Base-by-base conservation (phyloP, 2,329 filamentous ascomycete species). In the Hirsutella rhossiliensis region DNA sequence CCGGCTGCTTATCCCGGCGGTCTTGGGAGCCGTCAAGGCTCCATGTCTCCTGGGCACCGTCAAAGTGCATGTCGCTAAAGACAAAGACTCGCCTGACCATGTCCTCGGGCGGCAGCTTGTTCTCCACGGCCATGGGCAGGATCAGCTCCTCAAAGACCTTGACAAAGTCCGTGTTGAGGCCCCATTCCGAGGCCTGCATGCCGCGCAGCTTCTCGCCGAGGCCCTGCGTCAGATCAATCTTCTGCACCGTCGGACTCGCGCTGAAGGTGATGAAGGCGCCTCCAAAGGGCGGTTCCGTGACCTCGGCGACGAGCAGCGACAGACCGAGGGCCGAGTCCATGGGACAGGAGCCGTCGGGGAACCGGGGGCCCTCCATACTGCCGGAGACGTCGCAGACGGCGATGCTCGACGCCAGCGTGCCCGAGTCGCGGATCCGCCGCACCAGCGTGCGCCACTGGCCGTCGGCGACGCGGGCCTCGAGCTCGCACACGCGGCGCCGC, bases 61-160 rank as follows among this genome's bases (percentile, higher is more conserved):
- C 56, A 52, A 80, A 80, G 38, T 79, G 73, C 76, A 80, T 79
- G 53, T 78, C 75, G 38, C 63, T 71, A 51, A 80, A 79, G 30
- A 80, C 69, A 51, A 80, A 78, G 15, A 80, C 54, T 4, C 72
- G 69, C 59, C 77, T 78, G 15, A 79, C 67, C 75, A 80, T 80
- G 34, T 80, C 68, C 43, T 76, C 71, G 34, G 63, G 67, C 48
- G 61, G 65, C 30, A 80, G 51, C 11, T 72, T 65, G 48, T 76
- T 64, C 40, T 62, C 38, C 8, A 70, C 43, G 0, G 76, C 75
- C 62, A 75, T 67, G 3, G 73, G 73, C 0, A 80, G 66, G 40
- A 80, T 68, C 2, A 78, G 58, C 0, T 65, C 42, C 42, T 69
- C 65, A 45, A 80, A 80, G 4, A 78, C 74, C 19, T 69, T 64